Conservation (phyloP, 768 basidiomycete genomes). For the Lactarius hatsudake region DNA sequence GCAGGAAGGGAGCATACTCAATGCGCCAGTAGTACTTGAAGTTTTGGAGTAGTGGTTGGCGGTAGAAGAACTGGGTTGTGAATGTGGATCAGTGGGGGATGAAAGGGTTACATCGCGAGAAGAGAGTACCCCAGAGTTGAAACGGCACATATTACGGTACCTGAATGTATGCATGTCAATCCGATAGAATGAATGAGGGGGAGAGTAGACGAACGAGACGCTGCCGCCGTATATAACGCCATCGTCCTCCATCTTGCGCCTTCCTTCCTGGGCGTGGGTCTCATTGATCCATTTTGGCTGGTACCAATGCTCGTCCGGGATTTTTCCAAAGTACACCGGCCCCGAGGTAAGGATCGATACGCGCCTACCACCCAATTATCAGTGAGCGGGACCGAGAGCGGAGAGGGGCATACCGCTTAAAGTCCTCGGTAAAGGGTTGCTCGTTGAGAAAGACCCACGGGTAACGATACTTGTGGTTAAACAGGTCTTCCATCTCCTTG, state of each 20-base stretch:
- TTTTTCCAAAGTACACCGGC: conserved; percentile 41
- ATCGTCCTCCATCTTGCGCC: conserved; percentile 41
- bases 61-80: conserved; percentile 68
- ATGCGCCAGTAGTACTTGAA: conserved; percentile 92
- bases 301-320: conserved; percentile 46
- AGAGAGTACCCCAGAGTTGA: conserved; percentile 43
- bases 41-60: conserved; percentile 68
- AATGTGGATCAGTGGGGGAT: not conserved
- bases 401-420: conserved; percentile 53
- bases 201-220: conserved; percentile 8
- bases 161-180: not conserved
- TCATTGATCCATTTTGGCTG: conserved; percentile 55
- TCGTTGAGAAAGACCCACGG: conserved; percentile 93
- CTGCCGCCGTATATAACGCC: conserved; percentile 19
- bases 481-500: conserved; percentile 78
- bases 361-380: conserved; percentile 28
- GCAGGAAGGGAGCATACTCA: conserved; percentile 51
- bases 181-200: no score
- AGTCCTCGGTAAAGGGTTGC: conserved; percentile 68
- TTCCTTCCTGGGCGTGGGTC: conserved; percentile 40
- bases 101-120: not conserved
- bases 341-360: conserved; percentile 34
- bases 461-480: conserved; percentile 77
- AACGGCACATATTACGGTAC: conserved; percentile 57
- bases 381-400: not conserved